phyloP scores from a whole-genome alignment of 148 eudicot genomes.

The Heliosperma pusillum region DNA sequence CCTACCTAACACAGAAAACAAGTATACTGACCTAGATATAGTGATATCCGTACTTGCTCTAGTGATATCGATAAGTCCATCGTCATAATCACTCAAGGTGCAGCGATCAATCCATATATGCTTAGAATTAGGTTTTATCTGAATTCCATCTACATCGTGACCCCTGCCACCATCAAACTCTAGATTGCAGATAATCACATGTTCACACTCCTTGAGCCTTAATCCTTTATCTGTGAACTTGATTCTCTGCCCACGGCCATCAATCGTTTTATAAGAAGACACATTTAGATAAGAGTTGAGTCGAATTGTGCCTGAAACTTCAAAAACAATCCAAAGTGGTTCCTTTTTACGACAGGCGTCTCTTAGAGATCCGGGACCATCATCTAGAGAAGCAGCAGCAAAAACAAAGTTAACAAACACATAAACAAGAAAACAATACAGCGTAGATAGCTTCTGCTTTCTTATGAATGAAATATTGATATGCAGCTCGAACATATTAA shows the following conservation, averaged over 20 bases:
- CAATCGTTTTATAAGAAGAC: conserved; percentile 81
- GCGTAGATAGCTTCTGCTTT: background rate
- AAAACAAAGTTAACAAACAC: background rate
- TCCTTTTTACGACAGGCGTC: conserved; percentile 79
- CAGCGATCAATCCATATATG: conserved; percentile 98
- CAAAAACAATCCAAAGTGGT: conserved; percentile 88
- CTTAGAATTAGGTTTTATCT: conserved; percentile 82
- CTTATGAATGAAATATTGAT: background rate
- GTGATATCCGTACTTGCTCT: conserved; percentile 84
- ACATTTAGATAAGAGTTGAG: conserved; percentile 61
- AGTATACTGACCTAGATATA: conserved; percentile 57
- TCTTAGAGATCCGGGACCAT: conserved; percentile 94
- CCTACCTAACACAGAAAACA: background rate
- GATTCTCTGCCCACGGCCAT: conserved; percentile 84
- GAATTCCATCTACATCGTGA: conserved; percentile 87
- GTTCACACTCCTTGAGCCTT: conserved; percentile 86
- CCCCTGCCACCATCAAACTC: conserved; percentile 90
- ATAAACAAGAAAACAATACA: background rate
- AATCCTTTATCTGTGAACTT: conserved; percentile 78
- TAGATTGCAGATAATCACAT: conserved; percentile 80
- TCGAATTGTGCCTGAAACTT: conserved; percentile 76
- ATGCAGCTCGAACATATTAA: background rate
- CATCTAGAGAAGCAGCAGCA: conserved; percentile 44
- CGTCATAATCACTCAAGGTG: conserved; percentile 68
- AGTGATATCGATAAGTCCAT: conserved; percentile 89